Conservation (phyloP, 2,329 filamentous ascomycete genomes). For the Stemphylium beticola region DNA sequence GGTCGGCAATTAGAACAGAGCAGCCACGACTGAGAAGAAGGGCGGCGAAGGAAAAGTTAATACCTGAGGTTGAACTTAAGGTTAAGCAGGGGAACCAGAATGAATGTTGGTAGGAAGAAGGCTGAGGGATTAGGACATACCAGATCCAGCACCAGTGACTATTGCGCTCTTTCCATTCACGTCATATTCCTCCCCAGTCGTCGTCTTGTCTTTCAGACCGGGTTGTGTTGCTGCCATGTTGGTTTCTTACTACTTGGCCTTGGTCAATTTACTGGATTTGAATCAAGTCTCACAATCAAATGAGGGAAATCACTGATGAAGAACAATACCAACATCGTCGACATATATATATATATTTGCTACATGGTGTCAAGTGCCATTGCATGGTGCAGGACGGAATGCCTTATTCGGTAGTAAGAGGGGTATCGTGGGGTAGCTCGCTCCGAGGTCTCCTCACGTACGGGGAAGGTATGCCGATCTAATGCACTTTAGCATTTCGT, state of each 20-base stretch:
- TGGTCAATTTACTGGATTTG: not conserved
- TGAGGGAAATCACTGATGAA: not conserved
- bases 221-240: too few species aligned
- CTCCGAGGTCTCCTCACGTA: conserved; percentile 1
- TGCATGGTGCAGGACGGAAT: conserved; percentile 14
- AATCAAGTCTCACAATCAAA: too few species aligned
- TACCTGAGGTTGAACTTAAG: conserved; percentile 44
- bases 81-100: not conserved
- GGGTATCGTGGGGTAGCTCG: conserved; percentile 27
- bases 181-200: conserved; percentile 30
- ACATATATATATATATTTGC: not conserved
- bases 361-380: not conserved
- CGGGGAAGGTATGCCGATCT: conserved; percentile 7
- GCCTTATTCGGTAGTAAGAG: conserved; percentile 20
- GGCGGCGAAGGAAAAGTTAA: conserved; percentile 55
- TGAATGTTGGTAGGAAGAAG: not conserved
- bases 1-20: conserved; percentile 57
- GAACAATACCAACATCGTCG: not conserved
- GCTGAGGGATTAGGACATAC: conserved; percentile 14
- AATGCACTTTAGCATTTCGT: not conserved
- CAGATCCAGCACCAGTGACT: conserved; percentile 55
- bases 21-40: conserved; percentile 54
- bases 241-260: too few species aligned
- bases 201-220: not conserved
- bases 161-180: conserved; percentile 56